A percentile compares a stretch with the other conserved stretches of the same genome.
Evolutionary conservation across 192 early-diverging fungal species (phyloP).

Genomic region (Podila epigama): DNA sequence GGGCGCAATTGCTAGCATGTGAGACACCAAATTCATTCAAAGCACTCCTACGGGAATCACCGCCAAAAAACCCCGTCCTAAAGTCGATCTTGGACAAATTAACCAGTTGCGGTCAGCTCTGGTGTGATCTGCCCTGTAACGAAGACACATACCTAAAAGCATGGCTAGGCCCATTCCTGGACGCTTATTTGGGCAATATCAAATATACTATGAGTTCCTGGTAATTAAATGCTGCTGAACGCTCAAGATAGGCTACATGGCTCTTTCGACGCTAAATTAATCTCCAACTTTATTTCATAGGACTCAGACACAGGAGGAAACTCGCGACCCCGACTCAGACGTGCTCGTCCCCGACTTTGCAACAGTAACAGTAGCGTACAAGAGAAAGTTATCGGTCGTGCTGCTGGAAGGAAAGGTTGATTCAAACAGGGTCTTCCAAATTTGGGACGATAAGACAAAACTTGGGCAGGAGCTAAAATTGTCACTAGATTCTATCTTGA

Average conservation of each 20-base stretch:
- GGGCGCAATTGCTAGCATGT: background rate
- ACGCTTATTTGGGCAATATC: background rate
- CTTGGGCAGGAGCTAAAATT: background rate
- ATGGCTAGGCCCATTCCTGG: background rate
- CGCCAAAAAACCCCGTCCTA: background rate
- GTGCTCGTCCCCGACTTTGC: background rate
- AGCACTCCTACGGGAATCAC: background rate
- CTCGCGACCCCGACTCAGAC: background rate
- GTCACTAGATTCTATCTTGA: background rate
- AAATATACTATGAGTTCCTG: background rate
- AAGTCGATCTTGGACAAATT: slow-evolving; percentile 3
- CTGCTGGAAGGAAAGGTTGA: slow-evolving; percentile 1
- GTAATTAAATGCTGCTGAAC: background rate
- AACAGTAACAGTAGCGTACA: background rate
- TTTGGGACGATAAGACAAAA: slow-evolving; percentile 3
- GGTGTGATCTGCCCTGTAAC: background rate
- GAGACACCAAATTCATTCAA: background rate
- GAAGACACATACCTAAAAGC: background rate
- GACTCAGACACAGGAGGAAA: slow-evolving; percentile 2
- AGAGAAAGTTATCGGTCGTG: background rate
- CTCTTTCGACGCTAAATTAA: background rate
- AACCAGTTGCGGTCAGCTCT: background rate
- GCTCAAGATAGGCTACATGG: background rate
- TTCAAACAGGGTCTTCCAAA: background rate
- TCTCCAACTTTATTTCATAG: background rate